Evolutionary conservation across 1,284 basidiomycete genomes (phyloP).

Genomic region (Malassezia sp.): DNA sequence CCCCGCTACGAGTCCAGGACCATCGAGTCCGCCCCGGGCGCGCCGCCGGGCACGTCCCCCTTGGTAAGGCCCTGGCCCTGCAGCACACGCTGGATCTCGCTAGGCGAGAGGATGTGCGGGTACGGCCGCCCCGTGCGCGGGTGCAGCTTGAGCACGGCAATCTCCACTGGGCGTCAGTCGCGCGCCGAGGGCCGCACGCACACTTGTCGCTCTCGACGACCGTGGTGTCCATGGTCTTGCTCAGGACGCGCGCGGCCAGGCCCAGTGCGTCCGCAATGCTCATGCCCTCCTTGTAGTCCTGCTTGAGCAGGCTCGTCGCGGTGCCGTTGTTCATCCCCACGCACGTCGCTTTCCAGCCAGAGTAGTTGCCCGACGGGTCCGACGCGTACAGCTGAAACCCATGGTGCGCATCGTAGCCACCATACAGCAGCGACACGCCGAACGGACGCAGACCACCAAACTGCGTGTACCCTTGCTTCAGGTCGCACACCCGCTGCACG

Average conservation of each 20-base stretch:
- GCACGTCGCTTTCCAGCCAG: constrained; percentile 97
- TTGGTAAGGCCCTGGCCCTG: constrained; percentile 66
- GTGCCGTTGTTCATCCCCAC: constrained; percentile 94
- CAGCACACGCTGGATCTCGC: constrained; percentile 76
- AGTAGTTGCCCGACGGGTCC: constrained; percentile 96
- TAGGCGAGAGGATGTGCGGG: constrained; percentile 81
- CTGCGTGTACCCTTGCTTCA: constrained; percentile 98
- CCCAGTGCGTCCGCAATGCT: constrained; percentile 58
- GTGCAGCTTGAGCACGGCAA: constrained; percentile 81
- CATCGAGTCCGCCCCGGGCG: constrained; percentile 24
- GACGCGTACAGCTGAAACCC: constrained; percentile 96
- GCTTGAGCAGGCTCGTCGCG: constrained; percentile 83
- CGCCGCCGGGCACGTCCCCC: constrained; percentile 60
- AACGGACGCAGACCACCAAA: constrained; percentile 96
- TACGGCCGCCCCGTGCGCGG: constrained; percentile 64
- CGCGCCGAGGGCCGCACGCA: constrained; percentile 13
- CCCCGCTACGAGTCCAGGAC: constrained; percentile 34
- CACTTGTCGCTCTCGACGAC: constrained; percentile 57
- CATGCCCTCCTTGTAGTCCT: constrained; percentile 96
- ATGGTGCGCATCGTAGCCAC: constrained; percentile 91
- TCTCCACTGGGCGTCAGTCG: constrained; percentile 62
- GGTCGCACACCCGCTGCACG: constrained; percentile 82
- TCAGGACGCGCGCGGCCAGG: constrained; percentile 84
- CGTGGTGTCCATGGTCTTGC: constrained; percentile 99
- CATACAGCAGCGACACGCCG: constrained; percentile 90